phyloP scores from a whole-genome alignment of 2,329 filamentous ascomycete genomes.

The Epichloe sp. region DNA sequence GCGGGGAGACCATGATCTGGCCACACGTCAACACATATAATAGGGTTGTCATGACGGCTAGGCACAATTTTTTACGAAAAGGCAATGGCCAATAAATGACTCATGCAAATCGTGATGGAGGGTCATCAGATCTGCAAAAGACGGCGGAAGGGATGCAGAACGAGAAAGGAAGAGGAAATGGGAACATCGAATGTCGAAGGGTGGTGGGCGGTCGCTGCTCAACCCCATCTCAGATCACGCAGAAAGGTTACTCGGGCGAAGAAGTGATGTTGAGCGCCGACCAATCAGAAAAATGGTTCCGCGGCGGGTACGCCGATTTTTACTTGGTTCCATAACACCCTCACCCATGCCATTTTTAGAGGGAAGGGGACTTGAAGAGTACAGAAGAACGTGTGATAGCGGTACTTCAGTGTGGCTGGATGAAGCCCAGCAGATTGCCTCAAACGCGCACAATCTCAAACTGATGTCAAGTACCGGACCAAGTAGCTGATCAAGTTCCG shows the following conservation, averaged over 20 bases:
- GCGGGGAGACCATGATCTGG: background rate
- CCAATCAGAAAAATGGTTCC: conserved; percentile 29
- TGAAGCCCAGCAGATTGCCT: background rate
- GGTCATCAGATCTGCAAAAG: conserved; percentile 7
- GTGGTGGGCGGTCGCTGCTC: conserved; percentile 11
- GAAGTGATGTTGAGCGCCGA: conserved; percentile 19
- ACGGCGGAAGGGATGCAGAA: conserved; percentile 13
- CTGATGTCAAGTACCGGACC: background rate
- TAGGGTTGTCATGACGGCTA: no score
- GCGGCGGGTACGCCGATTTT: conserved; percentile 20
- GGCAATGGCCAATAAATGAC: conserved; percentile 14
- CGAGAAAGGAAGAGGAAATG: conserved; percentile 11
- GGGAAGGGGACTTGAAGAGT: background rate
- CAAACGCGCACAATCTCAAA: no score
- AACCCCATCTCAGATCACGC: conserved; percentile 18
- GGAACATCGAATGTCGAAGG: conserved; percentile 7
- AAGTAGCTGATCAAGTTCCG: background rate
- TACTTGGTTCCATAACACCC: conserved; percentile 11
- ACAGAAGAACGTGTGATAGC: background rate
- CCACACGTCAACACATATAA: no score
- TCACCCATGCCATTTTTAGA: background rate
- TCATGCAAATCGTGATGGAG: conserved; percentile 18
- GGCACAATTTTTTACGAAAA: background rate
- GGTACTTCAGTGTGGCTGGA: conserved; percentile 1
- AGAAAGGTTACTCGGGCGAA: conserved; percentile 18